Evolutionary conservation across 1,284 basidiomycete genomes (phyloP), one percentile per base, ranked within the genome.

Genomic region (Cystobasidiaceae sp.): DNA sequence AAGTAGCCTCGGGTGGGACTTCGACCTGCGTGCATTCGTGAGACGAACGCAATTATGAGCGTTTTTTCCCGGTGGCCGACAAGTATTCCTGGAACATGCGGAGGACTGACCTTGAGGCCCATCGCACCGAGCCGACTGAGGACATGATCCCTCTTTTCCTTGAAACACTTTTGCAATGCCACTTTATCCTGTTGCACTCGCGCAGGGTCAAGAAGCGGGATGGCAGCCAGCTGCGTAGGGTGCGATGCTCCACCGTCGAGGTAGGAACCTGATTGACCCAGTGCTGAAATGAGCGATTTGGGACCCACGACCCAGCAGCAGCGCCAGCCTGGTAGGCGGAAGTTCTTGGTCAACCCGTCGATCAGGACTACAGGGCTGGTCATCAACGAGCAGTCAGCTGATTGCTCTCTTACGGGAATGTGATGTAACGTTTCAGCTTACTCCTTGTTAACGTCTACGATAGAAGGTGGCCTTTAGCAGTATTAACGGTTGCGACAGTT

Each of bases 291-390:
- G 50, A 94, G 77, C 74, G 88, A 87, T 78, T 87, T 90, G n/a
- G 91, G 92, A 0, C 90, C 93, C n/a, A 96, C 77, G 17, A 96
- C 91, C 93, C 93, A 97, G 79, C 91, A 93, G 34, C 93, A 81
- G 72, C 93, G 84, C 90, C 90, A 94, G 23, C 92, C 92, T 30
- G 32, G 68, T 11, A 69, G 67, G 30, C 77, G 70, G 74, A 78
- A 79, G 55, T 87, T 90, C 82, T 96, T 94, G 13, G 93, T 96
- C 55, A 97, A 81, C 23, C 93, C 93, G 73, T 94, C 90, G 69
- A 97, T 87, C 69, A 97, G 84, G 46, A 96, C 80, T 25, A 90
- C 82, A 0, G 89, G 81, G 71, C 92, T 88, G n/a, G n/a, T 30
- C 8, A 13, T n/a, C n/a, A n/a, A n/a, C n/a, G n/a, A n/a, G n/a